Evolutionary conservation across 768 basidiomycete species (phyloP), one percentile per base, ranked within the genome.

Genomic region (Tricholoma bakamatsutake): DNA sequence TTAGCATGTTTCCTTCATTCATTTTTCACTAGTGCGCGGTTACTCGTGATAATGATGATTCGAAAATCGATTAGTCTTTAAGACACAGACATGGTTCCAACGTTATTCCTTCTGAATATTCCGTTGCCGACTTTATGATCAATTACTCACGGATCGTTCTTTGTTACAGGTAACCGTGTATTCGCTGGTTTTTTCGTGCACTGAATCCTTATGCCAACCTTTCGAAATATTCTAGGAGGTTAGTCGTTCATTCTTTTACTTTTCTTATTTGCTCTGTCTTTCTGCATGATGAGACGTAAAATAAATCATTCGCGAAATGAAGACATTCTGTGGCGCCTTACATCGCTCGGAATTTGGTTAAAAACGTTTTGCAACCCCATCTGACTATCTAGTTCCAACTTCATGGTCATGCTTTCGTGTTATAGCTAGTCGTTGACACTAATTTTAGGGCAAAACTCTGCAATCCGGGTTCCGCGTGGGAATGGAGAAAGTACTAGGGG

Each of bases 11-110:
- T 30, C 15, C n/a, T 17, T 30, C 30, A 31, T 27, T n/a, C 17
- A 3, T 17, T n/a, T 31, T 17, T 17, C 27, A 30, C 28, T 28
- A 15, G 24, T 28, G 27, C 12, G 28, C 24, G 4, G 13, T 46
- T 31, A 33, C 56, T 52, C 30, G 48, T 54, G 33, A 59, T 53
- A 37, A 53, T 61, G 28, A 67, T 72, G 73, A 80, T 84, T 81
- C 73, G 71, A 70, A 71, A 80, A 80, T 79, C 87, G 93, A 94
- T 95, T 95, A 94, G 91, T 95, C 90, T 92, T 92, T 70, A 86
- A 91, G 91, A 91, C 86, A 64, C 59, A 59, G 59, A 68, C 72
- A 81, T 90, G 89, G 87, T 90, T 90, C 82, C 74, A 82, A n/a
- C n/a, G n/a, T n/a, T 66, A 13, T 67, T 62, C 57, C 55, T 57